These are phyloP conservation scores for Pestalotiopsis sp. DNA, from an alignment of 2,329 filamentous ascomycete species.

Conservation along the genomic window DNA sequence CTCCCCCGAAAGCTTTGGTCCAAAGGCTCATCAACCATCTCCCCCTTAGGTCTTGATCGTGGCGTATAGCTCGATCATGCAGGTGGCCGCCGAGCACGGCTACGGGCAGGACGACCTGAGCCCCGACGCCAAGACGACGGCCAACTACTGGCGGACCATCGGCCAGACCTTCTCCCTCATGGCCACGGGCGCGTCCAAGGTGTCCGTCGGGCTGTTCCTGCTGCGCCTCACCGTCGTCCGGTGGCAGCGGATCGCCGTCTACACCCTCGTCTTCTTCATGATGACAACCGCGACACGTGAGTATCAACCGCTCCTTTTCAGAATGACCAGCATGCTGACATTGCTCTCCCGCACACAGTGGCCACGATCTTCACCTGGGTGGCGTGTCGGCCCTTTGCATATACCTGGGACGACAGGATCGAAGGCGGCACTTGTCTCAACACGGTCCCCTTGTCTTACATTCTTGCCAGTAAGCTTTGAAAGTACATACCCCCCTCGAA, in stretches of 20 bases:
- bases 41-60: conserved; percentile 25
- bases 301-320: neutral
- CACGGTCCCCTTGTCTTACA: conserved; percentile 11
- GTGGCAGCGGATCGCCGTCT: conserved; percentile 37
- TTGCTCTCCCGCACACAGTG: neutral
- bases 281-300: conserved; percentile 9
- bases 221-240: conserved; percentile 33
- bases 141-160: conserved; percentile 31
- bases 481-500: neutral
- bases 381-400: conserved; percentile 16
- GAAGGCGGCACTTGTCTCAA: conserved; percentile 14
- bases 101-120: conserved; percentile 32
- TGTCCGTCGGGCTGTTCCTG: conserved; percentile 39
- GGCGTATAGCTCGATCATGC: conserved; percentile 33
- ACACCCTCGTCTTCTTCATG: conserved; percentile 26
- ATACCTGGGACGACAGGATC: conserved; percentile 18
- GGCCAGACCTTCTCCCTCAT: conserved; percentile 37
- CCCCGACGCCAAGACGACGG: conserved; percentile 24
- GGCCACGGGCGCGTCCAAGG: conserved; percentile 39
- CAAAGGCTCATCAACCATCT: neutral
- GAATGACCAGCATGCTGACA: neutral
- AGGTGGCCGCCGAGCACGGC: conserved; percentile 30
- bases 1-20: neutral
- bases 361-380: conserved; percentile 16
- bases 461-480: conserved; percentile 10